phyloP scores from a whole-genome alignment of 108 stramenopile genomes.

The Schizochytrium sp. region DNA sequence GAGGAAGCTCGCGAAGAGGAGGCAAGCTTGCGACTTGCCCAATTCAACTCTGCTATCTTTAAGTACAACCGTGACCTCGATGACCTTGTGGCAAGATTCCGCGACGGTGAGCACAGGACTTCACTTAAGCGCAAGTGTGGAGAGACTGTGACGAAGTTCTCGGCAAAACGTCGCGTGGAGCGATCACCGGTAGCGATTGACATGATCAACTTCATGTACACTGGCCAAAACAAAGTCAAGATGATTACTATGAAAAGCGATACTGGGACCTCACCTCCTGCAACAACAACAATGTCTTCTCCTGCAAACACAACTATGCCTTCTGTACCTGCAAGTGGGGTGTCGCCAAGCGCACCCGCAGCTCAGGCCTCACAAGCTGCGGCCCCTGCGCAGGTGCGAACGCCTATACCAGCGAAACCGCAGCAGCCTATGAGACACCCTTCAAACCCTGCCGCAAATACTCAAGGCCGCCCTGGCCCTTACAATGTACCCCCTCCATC shows the following conservation, averaged over 20 bases:
- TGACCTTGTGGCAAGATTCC: neutral
- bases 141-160: constrained; percentile 21
- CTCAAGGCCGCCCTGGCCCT: no score
- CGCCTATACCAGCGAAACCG: no score
- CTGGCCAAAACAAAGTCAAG: neutral
- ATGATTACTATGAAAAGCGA: neutral
- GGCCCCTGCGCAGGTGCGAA: no score
- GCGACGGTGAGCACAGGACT: neutral
- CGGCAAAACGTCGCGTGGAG: neutral
- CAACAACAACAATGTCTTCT: no score
- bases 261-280: no score
- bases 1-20: constrained; percentile 49
- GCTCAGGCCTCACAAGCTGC: no score
- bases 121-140: constrained; percentile 53
- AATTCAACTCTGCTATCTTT: neutral
- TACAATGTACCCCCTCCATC: no score
- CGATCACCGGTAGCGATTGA: neutral
- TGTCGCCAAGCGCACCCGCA: no score
- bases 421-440: no score
- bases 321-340: no score
- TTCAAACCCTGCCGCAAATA: no score
- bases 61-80: constrained; percentile 57
- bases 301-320: no score
- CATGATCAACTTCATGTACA: neutral
- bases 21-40: neutral